Evolutionary conservation across 2,329 filamentous ascomycete genomes (phyloP).

Genomic region (Mollisiaceae sp.): DNA sequence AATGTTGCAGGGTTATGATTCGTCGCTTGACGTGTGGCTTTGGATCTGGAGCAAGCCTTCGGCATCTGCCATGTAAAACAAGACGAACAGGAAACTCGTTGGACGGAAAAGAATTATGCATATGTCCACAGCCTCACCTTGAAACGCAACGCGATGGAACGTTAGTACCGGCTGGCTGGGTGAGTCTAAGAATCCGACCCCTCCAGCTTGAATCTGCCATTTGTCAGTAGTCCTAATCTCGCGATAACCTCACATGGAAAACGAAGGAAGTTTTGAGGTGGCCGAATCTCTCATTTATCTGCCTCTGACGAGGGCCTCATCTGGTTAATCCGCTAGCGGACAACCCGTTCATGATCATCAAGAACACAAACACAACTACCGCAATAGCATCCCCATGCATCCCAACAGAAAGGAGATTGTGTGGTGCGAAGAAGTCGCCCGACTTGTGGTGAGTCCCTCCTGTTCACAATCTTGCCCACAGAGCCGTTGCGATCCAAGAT

Average conservation of each 20-base stretch:
- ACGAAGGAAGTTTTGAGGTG: slow-evolving; percentile 37
- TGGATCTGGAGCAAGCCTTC: slow-evolving; percentile 4
- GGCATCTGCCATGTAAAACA: slow-evolving; percentile 10
- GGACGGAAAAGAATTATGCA: neutral
- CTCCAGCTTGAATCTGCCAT: neutral
- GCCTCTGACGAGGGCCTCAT: slow-evolving; percentile 41
- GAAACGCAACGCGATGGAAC: neutral
- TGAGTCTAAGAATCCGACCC: neutral
- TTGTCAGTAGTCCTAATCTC: neutral
- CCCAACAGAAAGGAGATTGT: slow-evolving; percentile 43
- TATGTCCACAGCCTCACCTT: neutral
- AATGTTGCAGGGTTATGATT: slow-evolving; percentile 19
- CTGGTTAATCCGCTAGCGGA: slow-evolving; percentile 40
- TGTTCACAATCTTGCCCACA: slow-evolving; percentile 27
- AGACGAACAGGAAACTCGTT: neutral
- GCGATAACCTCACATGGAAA: neutral
- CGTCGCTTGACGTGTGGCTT: slow-evolving; percentile 18
- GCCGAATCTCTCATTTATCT: slow-evolving; percentile 45
- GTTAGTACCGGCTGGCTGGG: neutral
- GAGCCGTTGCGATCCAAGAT: slow-evolving; percentile 20
- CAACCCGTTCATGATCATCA: slow-evolving; percentile 40
- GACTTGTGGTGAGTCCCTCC: slow-evolving; percentile 38
- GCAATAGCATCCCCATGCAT: slow-evolving; percentile 43
- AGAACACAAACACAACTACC: slow-evolving; percentile 41
- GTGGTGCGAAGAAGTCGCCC: slow-evolving; percentile 43